phyloP scores from a whole-genome alignment of 352 stramenopile genomes.

The Phytophthora parvispora region DNA sequence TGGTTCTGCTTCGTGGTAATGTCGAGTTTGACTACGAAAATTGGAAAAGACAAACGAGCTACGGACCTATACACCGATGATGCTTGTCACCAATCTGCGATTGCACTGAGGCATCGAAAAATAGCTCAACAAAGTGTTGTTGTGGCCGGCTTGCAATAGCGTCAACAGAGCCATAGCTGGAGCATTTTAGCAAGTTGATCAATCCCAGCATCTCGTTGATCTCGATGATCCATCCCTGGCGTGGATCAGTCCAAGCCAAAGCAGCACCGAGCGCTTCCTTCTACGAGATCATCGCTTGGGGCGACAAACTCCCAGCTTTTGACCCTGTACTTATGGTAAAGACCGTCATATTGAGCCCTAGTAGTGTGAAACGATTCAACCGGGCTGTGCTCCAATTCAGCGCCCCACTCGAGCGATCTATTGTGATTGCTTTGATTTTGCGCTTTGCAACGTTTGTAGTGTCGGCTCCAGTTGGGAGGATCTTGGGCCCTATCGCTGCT shows the following conservation, averaged over 20 bases:
- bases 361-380: conserved; percentile 11
- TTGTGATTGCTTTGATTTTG: conserved; percentile 1
- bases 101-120: background rate
- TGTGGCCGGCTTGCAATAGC: no score
- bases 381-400: background rate
- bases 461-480: background rate
- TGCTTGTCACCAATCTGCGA: no score
- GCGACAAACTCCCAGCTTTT: conserved; percentile 9
- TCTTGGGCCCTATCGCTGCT: conserved; percentile 15
- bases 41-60: background rate
- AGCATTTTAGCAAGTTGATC: no score
- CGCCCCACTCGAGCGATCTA: background rate
- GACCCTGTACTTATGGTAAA: conserved; percentile 12
- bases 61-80: background rate
- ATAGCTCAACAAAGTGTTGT: no score
- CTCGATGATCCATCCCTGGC: no score
- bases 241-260: no score
- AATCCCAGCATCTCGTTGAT: no score
- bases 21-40: background rate
- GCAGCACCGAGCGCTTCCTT: no score
- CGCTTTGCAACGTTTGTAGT: conserved; percentile 12
- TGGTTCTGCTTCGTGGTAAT: background rate
- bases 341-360: conserved; percentile 10
- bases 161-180: no score
- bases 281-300: no score